These are phyloP conservation scores for Mycena galericulata DNA, from an alignment of 768 basidiomycete genomes.

Conservation along the genomic window DNA sequence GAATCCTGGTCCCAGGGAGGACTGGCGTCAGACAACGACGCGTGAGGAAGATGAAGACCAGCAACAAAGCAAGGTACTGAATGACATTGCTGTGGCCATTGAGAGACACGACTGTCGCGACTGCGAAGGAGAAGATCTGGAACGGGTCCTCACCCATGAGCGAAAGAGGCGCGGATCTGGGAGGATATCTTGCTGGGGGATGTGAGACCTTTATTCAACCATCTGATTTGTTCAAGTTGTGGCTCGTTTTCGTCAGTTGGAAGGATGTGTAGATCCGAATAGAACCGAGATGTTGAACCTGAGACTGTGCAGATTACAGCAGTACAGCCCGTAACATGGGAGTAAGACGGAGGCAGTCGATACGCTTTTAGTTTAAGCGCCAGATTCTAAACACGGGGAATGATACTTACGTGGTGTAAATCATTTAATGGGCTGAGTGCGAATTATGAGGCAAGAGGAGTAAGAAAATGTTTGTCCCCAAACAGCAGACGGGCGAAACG, in stretches of 20 bases:
- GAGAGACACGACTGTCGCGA: constrained; percentile 15
- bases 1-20: constrained; percentile 1
- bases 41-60: constrained; percentile 2
- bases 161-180: not conserved
- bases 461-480: too few species aligned
- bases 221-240: not conserved
- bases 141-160: constrained; percentile 9
- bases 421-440: too few species aligned
- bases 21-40: constrained; percentile 2
- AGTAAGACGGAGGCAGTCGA: not conserved
- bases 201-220: not conserved
- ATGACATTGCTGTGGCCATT: not conserved
- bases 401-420: too few species aligned
- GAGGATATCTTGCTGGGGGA: not conserved
- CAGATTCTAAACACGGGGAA: too few species aligned
- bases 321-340: constrained; percentile 22
- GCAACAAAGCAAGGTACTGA: constrained; percentile 2
- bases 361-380: constrained; percentile 7
- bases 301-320: not conserved
- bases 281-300: not conserved
- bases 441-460: too few species aligned
- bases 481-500: too few species aligned
- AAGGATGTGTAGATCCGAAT: not conserved
- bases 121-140: constrained; percentile 7
- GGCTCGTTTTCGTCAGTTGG: not conserved